Evolutionary conservation across 2,329 filamentous ascomycete species (phyloP), one percentile per base, ranked within the genome.

Genomic region (Aspergillus ochraceus): DNA sequence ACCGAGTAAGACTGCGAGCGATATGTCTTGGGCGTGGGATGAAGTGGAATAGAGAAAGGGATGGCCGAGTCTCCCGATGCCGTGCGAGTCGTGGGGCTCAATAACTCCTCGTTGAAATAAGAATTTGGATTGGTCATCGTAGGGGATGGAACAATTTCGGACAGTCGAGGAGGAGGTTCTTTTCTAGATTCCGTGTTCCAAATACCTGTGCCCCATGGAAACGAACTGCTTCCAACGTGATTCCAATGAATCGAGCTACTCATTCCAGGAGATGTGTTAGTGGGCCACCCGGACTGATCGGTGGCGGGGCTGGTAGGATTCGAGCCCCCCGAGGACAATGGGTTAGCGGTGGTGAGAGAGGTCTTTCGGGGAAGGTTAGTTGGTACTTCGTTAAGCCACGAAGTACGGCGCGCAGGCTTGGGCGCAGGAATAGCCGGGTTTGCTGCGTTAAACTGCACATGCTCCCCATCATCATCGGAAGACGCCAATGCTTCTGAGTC

Each of bases 1-100:
- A 96, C 94, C 0, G 94, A 98, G 76, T 98, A 98, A 4, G 95
- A 98, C 75, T 97, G 92, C 6, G 95, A 99, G 49, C 95, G 88
- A 69, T 96, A 95, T 1, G 91, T 92, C 76, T 98, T 98, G 1
- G 91, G 91, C 0, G 91, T 95, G 0, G 94, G 92, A 64, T 96
- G 91, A 20, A 96, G 82, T 4, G 92, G 92, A 66, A 96, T 96
- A 6, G 90, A 85, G 70, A 96, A 96, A 1, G 92, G 91, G 56
- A 96, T 90, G 6, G 80, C 72, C 9, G 81, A 76, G 63, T 94
- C 84, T 32, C 77, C 79, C 60, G 79, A 69, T 60, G 78, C 71
- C 55, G 79, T 73, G 60, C 76, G 74, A 59, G 77, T 72, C 12
- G 78, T 76, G 49, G 73, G 79, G 64, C 87, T 66, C 82, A 88